phyloP scores from a whole-genome alignment of 1,284 basidiomycete species.

The Trichosporon faecale region DNA sequence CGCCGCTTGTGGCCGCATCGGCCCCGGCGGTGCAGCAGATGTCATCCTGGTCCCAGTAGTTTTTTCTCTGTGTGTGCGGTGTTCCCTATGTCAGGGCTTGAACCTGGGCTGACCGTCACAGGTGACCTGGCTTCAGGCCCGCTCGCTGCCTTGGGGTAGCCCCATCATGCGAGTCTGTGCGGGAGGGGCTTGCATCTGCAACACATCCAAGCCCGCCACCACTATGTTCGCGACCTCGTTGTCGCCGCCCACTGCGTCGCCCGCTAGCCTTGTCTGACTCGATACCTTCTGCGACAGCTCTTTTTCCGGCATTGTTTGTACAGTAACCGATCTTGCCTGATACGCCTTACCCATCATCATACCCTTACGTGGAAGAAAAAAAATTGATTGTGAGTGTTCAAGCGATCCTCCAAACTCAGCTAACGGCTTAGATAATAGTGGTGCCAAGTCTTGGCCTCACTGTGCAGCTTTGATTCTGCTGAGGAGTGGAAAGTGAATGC shows the following conservation, averaged over 20 bases:
- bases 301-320: not conserved
- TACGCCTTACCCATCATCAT: not conserved
- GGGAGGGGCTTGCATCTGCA: not conserved
- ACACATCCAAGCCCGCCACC: not conserved
- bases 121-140: not conserved
- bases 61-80: not conserved
- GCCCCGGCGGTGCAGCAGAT: not conserved
- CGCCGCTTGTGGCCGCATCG: no score
- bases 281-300: not conserved
- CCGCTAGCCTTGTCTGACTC: not conserved
- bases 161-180: constrained; percentile 2
- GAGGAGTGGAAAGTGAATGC: not conserved
- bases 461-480: not conserved
- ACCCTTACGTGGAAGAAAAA: not conserved
- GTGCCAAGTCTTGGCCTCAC: not conserved
- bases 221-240: not conserved
- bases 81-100: not conserved
- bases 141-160: constrained; percentile 3
- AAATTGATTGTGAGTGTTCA: not conserved
- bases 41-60: not conserved
- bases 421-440: not conserved
- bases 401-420: not conserved
- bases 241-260: not conserved
- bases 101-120: not conserved
- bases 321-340: not conserved